Evolutionary conservation across 1,284 basidiomycete genomes (phyloP).

Genomic region (Coniferiporia sulphurascens): DNA sequence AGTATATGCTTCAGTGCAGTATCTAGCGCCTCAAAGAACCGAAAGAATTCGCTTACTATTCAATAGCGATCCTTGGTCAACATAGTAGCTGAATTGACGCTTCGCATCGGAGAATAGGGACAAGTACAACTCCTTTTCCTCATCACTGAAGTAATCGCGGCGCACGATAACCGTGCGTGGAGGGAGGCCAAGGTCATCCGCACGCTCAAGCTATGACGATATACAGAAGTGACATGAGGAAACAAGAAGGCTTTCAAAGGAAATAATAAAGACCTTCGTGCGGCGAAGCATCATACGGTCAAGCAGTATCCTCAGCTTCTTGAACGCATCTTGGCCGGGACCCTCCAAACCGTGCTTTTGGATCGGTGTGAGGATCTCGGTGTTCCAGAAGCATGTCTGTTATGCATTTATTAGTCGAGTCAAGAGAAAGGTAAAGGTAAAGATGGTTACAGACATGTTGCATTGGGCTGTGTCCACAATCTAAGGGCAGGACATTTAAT

Average conservation of each 20-base stretch:
- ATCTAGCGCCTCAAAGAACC: background rate
- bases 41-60: slow-evolving; percentile 62
- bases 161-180: slow-evolving; percentile 90
- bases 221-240: background rate
- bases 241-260: background rate
- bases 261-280: slow-evolving; percentile 54
- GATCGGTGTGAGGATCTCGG: slow-evolving; percentile 91
- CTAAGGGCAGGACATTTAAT: slow-evolving; percentile 32
- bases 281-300: slow-evolving; percentile 96
- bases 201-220: slow-evolving; percentile 71
- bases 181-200: slow-evolving; percentile 96
- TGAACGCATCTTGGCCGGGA: slow-evolving; percentile 79
- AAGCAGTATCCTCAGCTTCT: slow-evolving; percentile 84
- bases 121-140: slow-evolving; percentile 94
- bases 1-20: slow-evolving; percentile 11
- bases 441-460: slow-evolving; percentile 58
- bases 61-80: slow-evolving; percentile 85
- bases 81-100: slow-evolving; percentile 87
- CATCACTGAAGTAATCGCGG: slow-evolving; percentile 91
- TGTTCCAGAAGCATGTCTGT: slow-evolving; percentile 86
- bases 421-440: background rate
- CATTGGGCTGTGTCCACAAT: slow-evolving; percentile 93
- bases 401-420: background rate
- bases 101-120: slow-evolving; percentile 92
- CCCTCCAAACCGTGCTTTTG: slow-evolving; percentile 77